These are phyloP conservation scores for Cucurbita argyrosperma DNA, from an alignment of 306 rosid species.

Conservation along the genomic window DNA sequence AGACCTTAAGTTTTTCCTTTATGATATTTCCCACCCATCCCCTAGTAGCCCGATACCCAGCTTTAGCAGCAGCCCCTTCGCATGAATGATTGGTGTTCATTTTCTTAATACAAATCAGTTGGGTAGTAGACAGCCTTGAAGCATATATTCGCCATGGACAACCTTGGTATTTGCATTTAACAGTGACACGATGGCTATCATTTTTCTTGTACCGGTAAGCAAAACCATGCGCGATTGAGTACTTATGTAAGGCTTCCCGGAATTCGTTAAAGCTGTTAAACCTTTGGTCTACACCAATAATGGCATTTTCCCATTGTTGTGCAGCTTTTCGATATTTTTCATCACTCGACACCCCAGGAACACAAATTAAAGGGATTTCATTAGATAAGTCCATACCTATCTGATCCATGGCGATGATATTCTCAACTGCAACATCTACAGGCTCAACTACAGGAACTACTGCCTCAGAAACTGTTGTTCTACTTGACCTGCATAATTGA, in stretches of 20 bases:
- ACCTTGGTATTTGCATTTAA: slow-evolving; percentile 81
- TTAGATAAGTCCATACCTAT: slow-evolving; percentile 26
- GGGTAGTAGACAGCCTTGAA: slow-evolving; percentile 77
- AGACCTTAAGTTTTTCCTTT: slow-evolving; percentile 81
- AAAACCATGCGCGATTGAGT: slow-evolving; percentile 89
- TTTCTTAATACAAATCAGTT: slow-evolving; percentile 82
- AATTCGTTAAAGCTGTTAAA: slow-evolving; percentile 82
- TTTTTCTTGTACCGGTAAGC: slow-evolving; percentile 87
- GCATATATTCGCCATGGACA: slow-evolving; percentile 98
- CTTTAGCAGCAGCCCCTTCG: slow-evolving; percentile 84
- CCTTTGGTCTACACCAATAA: slow-evolving; percentile 92
- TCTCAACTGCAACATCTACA: slow-evolving; percentile 22
- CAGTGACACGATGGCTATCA: slow-evolving; percentile 91
- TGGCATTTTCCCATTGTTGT: slow-evolving; percentile 88
- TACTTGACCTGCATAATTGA: slow-evolving; percentile 61
- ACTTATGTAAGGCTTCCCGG: slow-evolving; percentile 89
- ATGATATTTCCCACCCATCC: slow-evolving; percentile 98
- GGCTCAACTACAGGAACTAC: slow-evolving; percentile 47
- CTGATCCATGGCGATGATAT: slow-evolving; percentile 18
- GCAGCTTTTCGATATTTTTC: slow-evolving; percentile 67
- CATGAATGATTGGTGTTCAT: slow-evolving; percentile 72
- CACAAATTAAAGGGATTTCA: slow-evolving; percentile 24
- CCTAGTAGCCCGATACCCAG: slow-evolving; percentile 91
- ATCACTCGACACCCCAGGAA: slow-evolving; percentile 26
- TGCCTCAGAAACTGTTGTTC: slow-evolving; percentile 83